Conservation (phyloP, 352 stramenopile genomes). For the Phytophthora aleatoria region DNA sequence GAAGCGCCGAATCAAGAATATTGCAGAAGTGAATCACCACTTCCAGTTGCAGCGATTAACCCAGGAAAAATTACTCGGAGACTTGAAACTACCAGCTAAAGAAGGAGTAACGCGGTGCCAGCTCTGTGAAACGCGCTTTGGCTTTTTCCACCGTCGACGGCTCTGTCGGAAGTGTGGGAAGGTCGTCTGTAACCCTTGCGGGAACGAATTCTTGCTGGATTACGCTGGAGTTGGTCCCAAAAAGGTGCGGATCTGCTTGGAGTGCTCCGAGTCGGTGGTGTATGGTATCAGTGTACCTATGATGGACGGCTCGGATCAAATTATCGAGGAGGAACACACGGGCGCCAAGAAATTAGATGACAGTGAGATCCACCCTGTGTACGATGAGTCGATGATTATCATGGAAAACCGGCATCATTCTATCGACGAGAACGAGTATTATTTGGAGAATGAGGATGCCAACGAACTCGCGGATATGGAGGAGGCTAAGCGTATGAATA, state of each 20-base stretch:
- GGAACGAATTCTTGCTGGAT: conserved; percentile 52
- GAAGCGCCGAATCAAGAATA: conserved; percentile 80
- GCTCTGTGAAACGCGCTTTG: conserved; percentile 57
- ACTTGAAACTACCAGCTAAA: conserved; percentile 67
- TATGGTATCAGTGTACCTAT: conserved; percentile 32
- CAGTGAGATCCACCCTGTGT: conserved; percentile 39
- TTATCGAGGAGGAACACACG: conserved; percentile 12
- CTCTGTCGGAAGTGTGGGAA: conserved; percentile 80
- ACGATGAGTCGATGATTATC: conserved; percentile 46
- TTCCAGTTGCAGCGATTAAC: conserved; percentile 66
- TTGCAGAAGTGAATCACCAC: conserved; percentile 68
- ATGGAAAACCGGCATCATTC: conserved; percentile 42
- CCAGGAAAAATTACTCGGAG: conserved; percentile 53
- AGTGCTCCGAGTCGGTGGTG: conserved; percentile 59
- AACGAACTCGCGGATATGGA: conserved; percentile 58
- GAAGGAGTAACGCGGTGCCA: conserved; percentile 50
- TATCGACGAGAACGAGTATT: conserved; percentile 66
- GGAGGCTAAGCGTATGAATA: conserved; percentile 69
- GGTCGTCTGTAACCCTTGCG: conserved; percentile 71
- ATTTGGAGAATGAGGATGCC: conserved; percentile 53
- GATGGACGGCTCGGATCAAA: conserved; percentile 15
- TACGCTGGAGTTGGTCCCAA: conserved; percentile 50
- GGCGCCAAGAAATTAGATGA: conserved; percentile 21
- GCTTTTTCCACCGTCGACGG: conserved; percentile 65
- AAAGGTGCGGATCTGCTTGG: conserved; percentile 73